These are phyloP conservation scores for Alternaria triticina DNA, from an alignment of 2,329 filamentous ascomycete genomes.

Conservation along the genomic window DNA sequence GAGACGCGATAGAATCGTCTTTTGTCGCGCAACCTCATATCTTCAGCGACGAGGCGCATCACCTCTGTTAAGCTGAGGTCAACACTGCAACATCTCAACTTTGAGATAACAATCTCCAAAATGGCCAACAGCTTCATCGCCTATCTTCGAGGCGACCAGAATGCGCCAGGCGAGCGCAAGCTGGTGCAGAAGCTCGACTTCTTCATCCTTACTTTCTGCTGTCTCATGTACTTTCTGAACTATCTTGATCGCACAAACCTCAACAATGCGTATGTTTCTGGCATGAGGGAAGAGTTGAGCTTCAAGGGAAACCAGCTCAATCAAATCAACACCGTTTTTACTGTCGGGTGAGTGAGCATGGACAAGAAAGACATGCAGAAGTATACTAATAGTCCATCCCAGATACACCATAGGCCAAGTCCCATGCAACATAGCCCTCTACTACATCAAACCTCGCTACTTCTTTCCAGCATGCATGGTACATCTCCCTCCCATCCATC, in stretches of 20 bases:
- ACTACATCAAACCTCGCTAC: constrained; percentile 67
- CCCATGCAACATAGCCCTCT: constrained; percentile 56
- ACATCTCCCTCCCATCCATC: constrained; percentile 1
- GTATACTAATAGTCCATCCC: too few relatives aligned
- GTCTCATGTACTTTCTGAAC: constrained; percentile 53
- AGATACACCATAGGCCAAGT: constrained; percentile 61
- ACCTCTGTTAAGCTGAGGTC: background rate
- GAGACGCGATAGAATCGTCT: background rate
- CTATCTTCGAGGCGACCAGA: constrained; percentile 46
- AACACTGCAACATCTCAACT: background rate
- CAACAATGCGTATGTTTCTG: constrained; percentile 52
- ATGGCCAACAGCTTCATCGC: constrained; percentile 39
- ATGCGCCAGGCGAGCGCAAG: constrained; percentile 49
- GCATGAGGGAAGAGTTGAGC: constrained; percentile 51
- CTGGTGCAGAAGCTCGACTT: constrained; percentile 67
- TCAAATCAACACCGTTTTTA: constrained; percentile 54
- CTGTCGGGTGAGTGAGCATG: constrained; percentile 29
- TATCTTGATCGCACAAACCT: constrained; percentile 51
- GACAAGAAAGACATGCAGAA: background rate
- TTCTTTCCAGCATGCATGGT: constrained; percentile 71
- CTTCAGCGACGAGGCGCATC: background rate
- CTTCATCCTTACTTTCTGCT: constrained; percentile 70
- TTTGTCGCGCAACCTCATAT: background rate
- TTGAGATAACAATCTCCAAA: background rate
- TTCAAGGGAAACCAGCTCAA: constrained; percentile 52